Evolutionary conservation across 371 early-diverging fungal genomes (phyloP), one percentile per base, ranked within the genome.

Genomic region (Nematocida ausubeli): DNA sequence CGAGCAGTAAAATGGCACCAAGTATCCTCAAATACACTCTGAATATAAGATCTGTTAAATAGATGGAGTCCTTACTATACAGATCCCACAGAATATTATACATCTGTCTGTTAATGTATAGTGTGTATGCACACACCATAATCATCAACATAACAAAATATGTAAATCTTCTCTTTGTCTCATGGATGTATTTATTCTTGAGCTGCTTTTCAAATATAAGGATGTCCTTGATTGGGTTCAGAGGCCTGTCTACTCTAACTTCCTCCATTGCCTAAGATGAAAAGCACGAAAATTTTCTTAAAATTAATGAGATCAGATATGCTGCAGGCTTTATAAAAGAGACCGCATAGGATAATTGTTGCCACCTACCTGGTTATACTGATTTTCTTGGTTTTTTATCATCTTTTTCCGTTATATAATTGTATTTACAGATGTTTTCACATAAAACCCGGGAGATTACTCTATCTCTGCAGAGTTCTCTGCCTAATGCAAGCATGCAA

Each of bases 141-240:
- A 32, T 70, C 22, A 60, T 28, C 39, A 70, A 55, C 5, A 70
- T 32, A 32, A 62, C 56, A 58, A 62, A 70, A 49, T 70, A 70
- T 22, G 62, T 24, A 26, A 70, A n/a, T 30, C 70, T 70, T 70
- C 70, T 70, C 34, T 51, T 70, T 54, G 35, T 60, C 30, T 70
- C 70, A 2, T 32, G 39, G 7, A 12, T 44, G 32, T 70, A 70
- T 26, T 51, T 58, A 9, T 47, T 70, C 5, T 70, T 70, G 6
- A 70, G 9, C 32, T 70, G 44, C 26, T 37, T 70, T 40, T 70
- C 70, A 70, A 70, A 70, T 22, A 60, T 60, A 14, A 70, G 70
- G 24, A 70, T 70, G 56, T 70, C 70, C 34, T 34, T 70, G 22
- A 60, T 47, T 62, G 70, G 70, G 28, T 70, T 70, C 16, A 30